Evolutionary conservation across 805 yeast genomes (phyloP), one percentile per base, ranked within the genome.

Genomic region (Wickerhamiella musiphila): DNA sequence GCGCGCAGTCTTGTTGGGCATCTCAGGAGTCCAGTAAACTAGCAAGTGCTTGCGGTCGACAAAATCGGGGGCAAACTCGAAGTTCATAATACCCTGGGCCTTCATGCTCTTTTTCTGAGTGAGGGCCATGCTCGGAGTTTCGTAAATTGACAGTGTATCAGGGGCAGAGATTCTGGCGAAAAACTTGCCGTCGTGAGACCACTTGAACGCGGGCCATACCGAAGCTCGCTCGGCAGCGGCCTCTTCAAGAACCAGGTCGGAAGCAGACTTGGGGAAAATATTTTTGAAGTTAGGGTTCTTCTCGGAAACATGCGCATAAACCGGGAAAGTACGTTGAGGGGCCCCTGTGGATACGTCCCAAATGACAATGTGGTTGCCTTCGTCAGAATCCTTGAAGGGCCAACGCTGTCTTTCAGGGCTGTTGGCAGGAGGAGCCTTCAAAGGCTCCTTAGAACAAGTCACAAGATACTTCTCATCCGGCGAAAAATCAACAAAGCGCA

Each of bases 11-110:
- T 84, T 94, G 57, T 90, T 86, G 41, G 66, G 56, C 33, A 73
- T 61, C 61, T 90, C 99, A 34, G 99, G 99, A 29, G 94, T 83
- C 98, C 98, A 90, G 63, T 76, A 90, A 20, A 93, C 73, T 44
- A 90, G 65, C 22, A 83, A 60, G 46, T 74, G 74, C 35, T 73
- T 73, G 33, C 46, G 46, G 45, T 68, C 63, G 32, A 82, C 78
- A 44, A 79, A 78, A 16, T 82, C 74, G 38, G 99, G 98, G 18
- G 95, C 83, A 69, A 86, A 90, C 54, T 82, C 92, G 49, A 90
- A 90, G 56, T 84, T 94, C 48, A 71, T 71, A 42, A 90, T 68
- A 35, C 83, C 92, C 16, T 78, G 78, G 43, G 82, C 68, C 56
- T 78, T 79, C 48, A 83, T 63, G 44, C 79, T 61, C 60, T 84